Evolutionary conservation across 176 grass and related monocot genomes (phyloP).

Genomic region (Eragrostis nindensis): DNA sequence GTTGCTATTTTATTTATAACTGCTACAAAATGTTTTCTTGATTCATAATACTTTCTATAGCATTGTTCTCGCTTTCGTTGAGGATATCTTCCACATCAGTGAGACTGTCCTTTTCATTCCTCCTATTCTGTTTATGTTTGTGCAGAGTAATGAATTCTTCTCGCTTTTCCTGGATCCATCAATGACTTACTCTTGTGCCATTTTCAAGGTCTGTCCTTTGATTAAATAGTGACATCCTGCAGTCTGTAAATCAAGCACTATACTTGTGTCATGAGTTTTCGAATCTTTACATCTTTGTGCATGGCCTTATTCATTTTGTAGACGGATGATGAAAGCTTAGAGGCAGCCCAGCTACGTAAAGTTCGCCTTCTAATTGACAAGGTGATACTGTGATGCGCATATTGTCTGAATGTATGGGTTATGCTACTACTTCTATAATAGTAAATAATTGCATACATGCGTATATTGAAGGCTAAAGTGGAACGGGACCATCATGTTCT

Average conservation of each 20-base stretch:
- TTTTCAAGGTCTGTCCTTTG: constrained; percentile 59
- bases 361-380: constrained; percentile 77
- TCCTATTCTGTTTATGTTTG: background rate
- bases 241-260: background rate
- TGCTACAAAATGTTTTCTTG: background rate
- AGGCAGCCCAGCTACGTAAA: constrained; percentile 68
- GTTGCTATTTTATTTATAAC: background rate
- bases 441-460: background rate
- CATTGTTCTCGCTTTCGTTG: too few species aligned
- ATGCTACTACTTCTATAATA: background rate
- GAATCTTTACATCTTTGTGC: background rate
- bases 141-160: constrained; percentile 81
- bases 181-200: constrained; percentile 80
- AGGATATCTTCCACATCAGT: too few species aligned
- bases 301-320: constrained; percentile 35
- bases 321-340: constrained; percentile 73
- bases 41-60: background rate
- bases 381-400: constrained; percentile 35
- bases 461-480: constrained; percentile 61
- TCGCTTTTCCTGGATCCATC: constrained; percentile 79
- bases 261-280: background rate
- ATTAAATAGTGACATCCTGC: background rate
- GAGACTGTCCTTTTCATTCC: background rate
- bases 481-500: constrained; percentile 71
- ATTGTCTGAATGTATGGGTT: background rate